Evolutionary conservation across 345 rosid species (phyloP).

Genomic region (Durio zibethinus): DNA sequence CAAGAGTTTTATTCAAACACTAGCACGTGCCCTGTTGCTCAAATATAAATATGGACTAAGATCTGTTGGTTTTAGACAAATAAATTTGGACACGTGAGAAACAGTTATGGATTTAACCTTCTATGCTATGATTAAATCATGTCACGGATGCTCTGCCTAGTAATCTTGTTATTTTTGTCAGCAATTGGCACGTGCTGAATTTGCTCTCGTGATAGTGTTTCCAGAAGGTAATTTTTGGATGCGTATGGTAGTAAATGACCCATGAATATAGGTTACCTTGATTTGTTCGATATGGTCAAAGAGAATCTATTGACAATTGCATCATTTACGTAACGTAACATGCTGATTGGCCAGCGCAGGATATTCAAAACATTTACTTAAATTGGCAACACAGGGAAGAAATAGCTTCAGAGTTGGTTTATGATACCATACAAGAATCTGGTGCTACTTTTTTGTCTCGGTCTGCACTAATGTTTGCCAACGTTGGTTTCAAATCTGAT

Average conservation of each 20-base stretch:
- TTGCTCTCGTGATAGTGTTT: neutral
- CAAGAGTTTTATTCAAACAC: neutral
- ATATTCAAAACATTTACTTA: neutral
- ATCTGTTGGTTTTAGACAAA: neutral
- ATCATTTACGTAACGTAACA: neutral
- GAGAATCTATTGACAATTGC: slow-evolving; percentile 3
- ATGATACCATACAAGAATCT: neutral
- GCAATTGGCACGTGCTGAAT: neutral
- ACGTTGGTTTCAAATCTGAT: neutral
- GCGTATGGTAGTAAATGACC: neutral
- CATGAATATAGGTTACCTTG: neutral
- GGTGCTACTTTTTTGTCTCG: neutral
- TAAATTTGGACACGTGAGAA: neutral
- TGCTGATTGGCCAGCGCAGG: no score
- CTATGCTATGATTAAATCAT: neutral
- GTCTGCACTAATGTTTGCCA: neutral
- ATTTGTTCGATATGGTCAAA: neutral
- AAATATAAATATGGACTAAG: neutral
- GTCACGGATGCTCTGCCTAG: neutral
- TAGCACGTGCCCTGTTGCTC: slow-evolving; percentile 2
- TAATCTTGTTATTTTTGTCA: neutral
- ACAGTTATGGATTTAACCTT: neutral
- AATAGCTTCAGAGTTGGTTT: slow-evolving; percentile 7
- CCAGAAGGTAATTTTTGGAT: neutral
- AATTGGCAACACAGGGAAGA: neutral